Evolutionary conservation across 176 grass and related monocot genomes (phyloP).

Genomic region (Oryza meyeriana): DNA sequence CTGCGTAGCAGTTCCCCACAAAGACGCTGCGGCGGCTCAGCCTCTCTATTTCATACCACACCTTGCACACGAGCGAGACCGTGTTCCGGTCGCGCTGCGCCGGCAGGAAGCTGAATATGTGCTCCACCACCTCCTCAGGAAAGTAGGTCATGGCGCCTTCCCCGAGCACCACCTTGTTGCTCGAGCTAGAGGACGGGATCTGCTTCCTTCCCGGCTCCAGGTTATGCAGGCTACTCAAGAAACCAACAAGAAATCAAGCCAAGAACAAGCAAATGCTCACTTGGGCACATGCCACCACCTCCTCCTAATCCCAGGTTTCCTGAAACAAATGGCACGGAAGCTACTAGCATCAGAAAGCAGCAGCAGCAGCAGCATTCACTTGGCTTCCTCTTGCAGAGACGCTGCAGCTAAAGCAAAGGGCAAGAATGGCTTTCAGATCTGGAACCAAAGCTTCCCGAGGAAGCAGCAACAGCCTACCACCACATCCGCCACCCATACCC

Average conservation of each 20-base stretch:
- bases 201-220: not conserved
- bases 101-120: slow-evolving; percentile 81
- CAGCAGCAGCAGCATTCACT: not conserved
- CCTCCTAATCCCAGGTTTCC: not conserved
- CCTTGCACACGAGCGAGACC: slow-evolving; percentile 71
- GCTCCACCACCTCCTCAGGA: slow-evolving; percentile 82
- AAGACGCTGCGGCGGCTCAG: slow-evolving; percentile 59
- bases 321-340: not conserved
- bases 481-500: slow-evolving; percentile 10
- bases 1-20: slow-evolving; percentile 73
- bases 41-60: slow-evolving; percentile 70
- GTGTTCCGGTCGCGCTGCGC: slow-evolving; percentile 63
- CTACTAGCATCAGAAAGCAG: not conserved
- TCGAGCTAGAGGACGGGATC: slow-evolving; percentile 20
- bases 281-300: not conserved
- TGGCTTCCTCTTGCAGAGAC: slow-evolving; percentile 1
- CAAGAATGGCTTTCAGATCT: slow-evolving; percentile 27
- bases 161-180: slow-evolving; percentile 26
- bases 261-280: not conserved
- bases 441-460: not conserved
- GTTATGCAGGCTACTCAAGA: not conserved
- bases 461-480: slow-evolving; percentile 20
- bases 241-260: not conserved
- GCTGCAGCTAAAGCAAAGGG: slow-evolving; percentile 4
- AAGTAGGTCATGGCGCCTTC: slow-evolving; percentile 69